Base-by-base conservation (phyloP, 371 early-diverging fungal genomes). In the Blakeslea trispora region DNA sequence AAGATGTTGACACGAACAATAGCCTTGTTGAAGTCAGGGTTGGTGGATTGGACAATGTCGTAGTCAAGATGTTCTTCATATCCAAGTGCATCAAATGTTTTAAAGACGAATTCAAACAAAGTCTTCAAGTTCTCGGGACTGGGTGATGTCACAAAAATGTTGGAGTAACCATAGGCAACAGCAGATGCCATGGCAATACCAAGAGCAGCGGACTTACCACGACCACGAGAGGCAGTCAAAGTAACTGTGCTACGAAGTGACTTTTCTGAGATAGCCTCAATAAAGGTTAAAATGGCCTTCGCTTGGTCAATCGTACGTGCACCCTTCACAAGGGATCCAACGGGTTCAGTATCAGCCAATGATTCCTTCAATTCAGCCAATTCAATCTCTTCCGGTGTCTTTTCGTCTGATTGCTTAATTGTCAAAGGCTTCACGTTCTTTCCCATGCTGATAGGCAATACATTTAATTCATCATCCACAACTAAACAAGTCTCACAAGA, bases 141-240 rank as follows among this genome's bases (percentile, higher is more conserved):
- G n/a, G 99, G 99, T 8, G 99, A 95, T 5, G 97, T 95, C 50
- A 99, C 93, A 73, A 97, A 98, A 58, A 99, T 96, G 72, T 97
- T 97, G 62, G 94, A 93, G 77, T 98, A 98, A n/a, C 98, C 98
- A 69, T 96, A 94, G 0, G 96, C 92, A 21, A 99, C 86, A 15
- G 99, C 99, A 2, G 95, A 88, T 1, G 99, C 95, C 70, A 99
- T 91, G 23, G 97, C 85, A 39, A 99, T 83, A 39, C 99, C 99
- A 41, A 99, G 82, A 0, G 99, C 90, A 0, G 99, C 99, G 13
- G 99, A 99, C 79, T 99, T 99, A 72, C 99, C 99, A 62, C 99
- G 90, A 69, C 99, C 99, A 84, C 99, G 93, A 31, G 91, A 86
- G 22, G 99, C 99, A 4, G 98, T 99, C 67, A 99, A 81, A 0